A percentile compares a stretch with the other conserved stretches of the same genome.
Conservation (phyloP, 768 basidiomycete genomes). For the Pulveroboletus frians region DNA sequence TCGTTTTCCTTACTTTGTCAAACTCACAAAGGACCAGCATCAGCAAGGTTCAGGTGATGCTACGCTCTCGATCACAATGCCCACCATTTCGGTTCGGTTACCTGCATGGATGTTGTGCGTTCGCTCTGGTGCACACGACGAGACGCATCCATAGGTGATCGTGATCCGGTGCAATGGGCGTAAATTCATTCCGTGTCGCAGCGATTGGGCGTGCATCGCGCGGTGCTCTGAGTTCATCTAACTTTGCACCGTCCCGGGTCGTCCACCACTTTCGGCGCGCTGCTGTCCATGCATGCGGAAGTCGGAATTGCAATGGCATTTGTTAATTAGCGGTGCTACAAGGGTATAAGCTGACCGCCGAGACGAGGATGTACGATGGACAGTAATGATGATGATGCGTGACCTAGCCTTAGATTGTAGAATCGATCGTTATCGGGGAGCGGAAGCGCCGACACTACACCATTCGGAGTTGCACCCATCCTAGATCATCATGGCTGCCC, state of each 20-base stretch:
- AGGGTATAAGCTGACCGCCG: neutral
- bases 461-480: neutral
- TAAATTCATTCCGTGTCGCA: neutral
- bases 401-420: too few relatives aligned
- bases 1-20: neutral
- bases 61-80: neutral
- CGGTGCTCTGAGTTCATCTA: too few relatives aligned
- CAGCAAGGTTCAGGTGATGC: neutral
- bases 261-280: too few relatives aligned
- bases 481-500: slow-evolving; percentile 12
- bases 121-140: neutral
- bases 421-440: neutral
- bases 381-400: too few relatives aligned
- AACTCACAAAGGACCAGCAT: neutral
- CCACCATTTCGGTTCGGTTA: neutral
- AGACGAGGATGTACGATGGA: slow-evolving; percentile 35
- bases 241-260: too few relatives aligned
- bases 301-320: too few relatives aligned
- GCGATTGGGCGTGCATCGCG: too few relatives aligned
- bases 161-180: neutral
- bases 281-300: too few relatives aligned
- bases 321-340: too few relatives aligned
- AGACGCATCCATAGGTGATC: neutral
- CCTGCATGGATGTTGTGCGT: neutral
- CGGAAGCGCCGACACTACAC: neutral